A percentile compares a stretch with the other conserved stretches of the same genome.
Conservation (phyloP, 169 alveolate genomes). For the Plasmodium malariae region DNA sequence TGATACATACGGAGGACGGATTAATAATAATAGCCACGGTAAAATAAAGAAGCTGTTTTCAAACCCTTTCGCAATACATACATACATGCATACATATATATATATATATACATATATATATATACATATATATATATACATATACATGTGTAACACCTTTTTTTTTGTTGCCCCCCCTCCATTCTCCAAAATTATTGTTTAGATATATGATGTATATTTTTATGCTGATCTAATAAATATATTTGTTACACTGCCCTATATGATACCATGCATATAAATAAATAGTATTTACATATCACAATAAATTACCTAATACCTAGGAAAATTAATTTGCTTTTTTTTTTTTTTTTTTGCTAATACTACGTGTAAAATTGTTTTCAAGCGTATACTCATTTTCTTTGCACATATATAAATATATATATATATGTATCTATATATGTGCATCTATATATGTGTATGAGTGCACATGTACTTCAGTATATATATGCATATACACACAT, state of each 20-base stretch:
- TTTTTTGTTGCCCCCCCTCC: too few relatives aligned
- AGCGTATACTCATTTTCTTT: background rate
- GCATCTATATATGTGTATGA: background rate
- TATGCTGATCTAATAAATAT: too few relatives aligned
- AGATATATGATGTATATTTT: too few relatives aligned
- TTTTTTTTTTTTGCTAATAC: background rate
- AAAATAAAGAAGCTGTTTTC: background rate
- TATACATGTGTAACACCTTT: background rate
- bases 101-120: background rate
- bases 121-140: background rate
- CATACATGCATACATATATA: background rate
- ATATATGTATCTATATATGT: background rate
- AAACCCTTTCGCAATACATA: background rate
- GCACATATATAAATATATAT: background rate
- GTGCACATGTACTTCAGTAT: background rate
- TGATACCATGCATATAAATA: too few relatives aligned
- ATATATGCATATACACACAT: background rate
- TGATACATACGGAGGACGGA: conserved; percentile 6
- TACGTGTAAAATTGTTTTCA: background rate
- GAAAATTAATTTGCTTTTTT: background rate
- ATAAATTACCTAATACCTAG: too few relatives aligned
- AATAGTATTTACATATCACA: too few relatives aligned
- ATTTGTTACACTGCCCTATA: too few relatives aligned
- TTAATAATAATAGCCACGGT: conserved; percentile 24
- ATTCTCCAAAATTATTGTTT: too few relatives aligned